These are phyloP conservation scores for Solanum hybrid DNA, from an alignment of 305 asterid genomes.

Conservation along the genomic window DNA sequence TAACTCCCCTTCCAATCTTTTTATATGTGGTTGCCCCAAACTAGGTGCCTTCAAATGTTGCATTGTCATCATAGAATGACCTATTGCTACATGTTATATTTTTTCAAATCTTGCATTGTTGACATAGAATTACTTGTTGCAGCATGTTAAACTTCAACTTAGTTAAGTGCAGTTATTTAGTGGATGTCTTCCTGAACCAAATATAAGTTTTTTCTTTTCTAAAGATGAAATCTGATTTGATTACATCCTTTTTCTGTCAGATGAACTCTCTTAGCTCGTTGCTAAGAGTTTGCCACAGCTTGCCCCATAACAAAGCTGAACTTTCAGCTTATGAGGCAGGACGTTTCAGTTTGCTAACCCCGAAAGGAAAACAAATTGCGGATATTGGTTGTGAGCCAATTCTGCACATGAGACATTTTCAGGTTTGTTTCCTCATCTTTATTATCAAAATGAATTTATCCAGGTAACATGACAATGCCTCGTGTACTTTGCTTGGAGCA, in stretches of 20 bases:
- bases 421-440: constrained; percentile 31
- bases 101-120: not conserved
- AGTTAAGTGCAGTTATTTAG: not conserved
- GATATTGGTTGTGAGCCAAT: constrained; percentile 97
- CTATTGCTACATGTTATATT: not conserved
- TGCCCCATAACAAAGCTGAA: constrained; percentile 42
- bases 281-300: constrained; percentile 55
- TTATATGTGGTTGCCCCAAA: not conserved
- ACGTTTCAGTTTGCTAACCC: constrained; percentile 66
- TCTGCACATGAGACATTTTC: constrained; percentile 91
- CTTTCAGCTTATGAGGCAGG: constrained; percentile 79
- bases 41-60: not conserved
- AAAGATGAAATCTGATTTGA: constrained; percentile 2
- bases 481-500: not conserved
- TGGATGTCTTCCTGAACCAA: not conserved
- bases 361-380: constrained; percentile 73
- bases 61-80: not conserved
- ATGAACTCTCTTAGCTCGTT: constrained; percentile 85
- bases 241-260: constrained; percentile 23
- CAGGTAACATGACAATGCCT: not conserved
- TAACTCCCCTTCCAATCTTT: not conserved
- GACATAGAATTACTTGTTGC: not conserved
- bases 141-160: not conserved
- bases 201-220: not conserved
- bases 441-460: not conserved